Evolutionary conservation across 1,139 yeast genomes (phyloP), one percentile per base, ranked within the genome.

Genomic region (Pichia sp.): DNA sequence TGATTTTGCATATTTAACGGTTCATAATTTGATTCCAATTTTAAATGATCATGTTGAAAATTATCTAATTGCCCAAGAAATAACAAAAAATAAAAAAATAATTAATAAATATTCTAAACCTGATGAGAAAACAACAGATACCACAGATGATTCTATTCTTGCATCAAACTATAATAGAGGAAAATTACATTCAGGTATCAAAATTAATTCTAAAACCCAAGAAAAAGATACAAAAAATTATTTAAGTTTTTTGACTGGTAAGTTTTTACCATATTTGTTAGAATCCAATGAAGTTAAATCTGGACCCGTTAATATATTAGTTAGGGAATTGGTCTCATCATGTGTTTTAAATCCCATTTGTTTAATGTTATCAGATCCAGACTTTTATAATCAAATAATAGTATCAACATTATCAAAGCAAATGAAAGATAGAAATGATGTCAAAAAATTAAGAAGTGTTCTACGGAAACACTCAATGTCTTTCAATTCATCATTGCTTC

Each of bases 351-450:
- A 60, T n/a, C 83, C 85, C 0, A 57, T 81, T 0, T 55, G 84
- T 22, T 61, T 66, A 19, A 72, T 81, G 66, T 53, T 83, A 1
- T 66, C 82, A 0, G 91, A 84, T 43, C 76, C 91, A 1, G 95
- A 87, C 56, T 83, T 78, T 48, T 82, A 82, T 74, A 89, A 88
- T 56, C 71, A 76, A 42, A 56, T 71, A 39, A 70, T 87, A 16
- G 78, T 80, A 6, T 73, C 74, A 40, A 59, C 74, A 4, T 75
- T 85, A 3, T 82, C 87, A 1, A 76, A 74, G 25, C 74, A 81
- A 21, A 66, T 89, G 54, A 79, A 78, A 48, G 93, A 87, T 53
- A 69, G 89, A 47, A 76, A 75, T 31, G 88, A 85, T 54, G 95
- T 88, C 1, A 77, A 80, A 49, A 76, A 78, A 50, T 69, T 88